phyloP scores from a whole-genome alignment of 306 rosid species.

The Sicyos baderoa region DNA sequence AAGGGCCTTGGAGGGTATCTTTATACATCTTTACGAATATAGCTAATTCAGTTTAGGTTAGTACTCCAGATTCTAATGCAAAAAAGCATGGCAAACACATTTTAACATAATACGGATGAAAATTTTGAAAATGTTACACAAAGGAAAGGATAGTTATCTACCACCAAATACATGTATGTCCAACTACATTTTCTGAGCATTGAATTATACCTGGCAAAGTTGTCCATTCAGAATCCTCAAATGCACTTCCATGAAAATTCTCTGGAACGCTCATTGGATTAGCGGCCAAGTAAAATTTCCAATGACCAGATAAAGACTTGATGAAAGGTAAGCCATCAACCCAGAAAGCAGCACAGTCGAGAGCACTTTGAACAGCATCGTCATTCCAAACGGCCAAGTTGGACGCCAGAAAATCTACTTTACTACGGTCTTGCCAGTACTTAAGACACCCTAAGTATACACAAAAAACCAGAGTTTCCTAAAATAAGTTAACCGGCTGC shows the following conservation, averaged over 20 bases:
- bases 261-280: slow-evolving; percentile 57
- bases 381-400: slow-evolving; percentile 80
- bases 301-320: slow-evolving; percentile 74
- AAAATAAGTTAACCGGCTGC: background rate
- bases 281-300: slow-evolving; percentile 74
- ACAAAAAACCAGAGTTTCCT: slow-evolving; percentile 23
- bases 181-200: background rate
- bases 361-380: slow-evolving; percentile 66
- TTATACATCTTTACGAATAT: background rate
- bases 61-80: background rate
- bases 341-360: slow-evolving; percentile 74
- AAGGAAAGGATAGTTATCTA: background rate
- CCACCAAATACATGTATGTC: background rate
- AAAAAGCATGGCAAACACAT: background rate
- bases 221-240: slow-evolving; percentile 64
- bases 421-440: slow-evolving; percentile 73
- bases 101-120: background rate
- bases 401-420: slow-evolving; percentile 60
- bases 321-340: slow-evolving; percentile 70
- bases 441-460: slow-evolving; percentile 56
- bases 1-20: background rate
- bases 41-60: background rate
- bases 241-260: slow-evolving; percentile 45
- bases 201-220: slow-evolving; percentile 57
- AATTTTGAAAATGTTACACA: background rate